A percentile compares a stretch with the other conserved stretches of the same genome.
phyloP scores from a whole-genome alignment of 495 filamentous ascomycete genomes.

The Penicilliopsis zonata region DNA sequence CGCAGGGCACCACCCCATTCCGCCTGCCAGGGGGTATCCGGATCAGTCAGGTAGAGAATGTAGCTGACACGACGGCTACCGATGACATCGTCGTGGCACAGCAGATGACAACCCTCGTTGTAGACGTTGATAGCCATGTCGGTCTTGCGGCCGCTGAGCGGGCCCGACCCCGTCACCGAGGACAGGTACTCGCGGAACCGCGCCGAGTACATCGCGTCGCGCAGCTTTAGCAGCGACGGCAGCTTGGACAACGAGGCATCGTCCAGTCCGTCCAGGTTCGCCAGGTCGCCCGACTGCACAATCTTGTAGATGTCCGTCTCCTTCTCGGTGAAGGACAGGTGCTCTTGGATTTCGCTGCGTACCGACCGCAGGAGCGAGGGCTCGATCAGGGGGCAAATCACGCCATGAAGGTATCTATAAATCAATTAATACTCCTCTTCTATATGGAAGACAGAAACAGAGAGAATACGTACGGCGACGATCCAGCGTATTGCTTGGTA shows the following conservation, averaged over 20 bases:
- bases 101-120: conserved; percentile 85
- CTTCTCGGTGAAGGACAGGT: conserved; percentile 92
- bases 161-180: conserved; percentile 69
- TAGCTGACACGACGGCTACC: conserved; percentile 87
- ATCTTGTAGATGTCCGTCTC: conserved; percentile 99
- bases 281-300: conserved; percentile 94
- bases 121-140: conserved; percentile 99
- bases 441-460: background rate
- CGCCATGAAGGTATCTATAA: conserved; percentile 71
- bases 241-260: conserved; percentile 68
- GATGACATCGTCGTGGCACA: conserved; percentile 98
- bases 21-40: conserved; percentile 79
- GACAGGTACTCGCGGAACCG: conserved; percentile 83
- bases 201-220: conserved; percentile 86
- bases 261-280: conserved; percentile 89
- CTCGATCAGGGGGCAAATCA: conserved; percentile 70
- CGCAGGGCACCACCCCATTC: conserved; percentile 92
- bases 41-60: conserved; percentile 92
- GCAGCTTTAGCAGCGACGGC: conserved; percentile 73
- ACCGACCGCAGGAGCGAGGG: conserved; percentile 73
- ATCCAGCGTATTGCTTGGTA: conserved; percentile 55
- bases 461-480: conserved; percentile 45
- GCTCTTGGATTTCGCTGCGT: conserved; percentile 74
- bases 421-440: conserved; percentile 1
- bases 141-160: conserved; percentile 85